Percentiles rank a stretch among this genome's conserved stretches.
phyloP scores from a whole-genome alignment of 2,329 filamentous ascomycete genomes.

The Aspergillus sp. region DNA sequence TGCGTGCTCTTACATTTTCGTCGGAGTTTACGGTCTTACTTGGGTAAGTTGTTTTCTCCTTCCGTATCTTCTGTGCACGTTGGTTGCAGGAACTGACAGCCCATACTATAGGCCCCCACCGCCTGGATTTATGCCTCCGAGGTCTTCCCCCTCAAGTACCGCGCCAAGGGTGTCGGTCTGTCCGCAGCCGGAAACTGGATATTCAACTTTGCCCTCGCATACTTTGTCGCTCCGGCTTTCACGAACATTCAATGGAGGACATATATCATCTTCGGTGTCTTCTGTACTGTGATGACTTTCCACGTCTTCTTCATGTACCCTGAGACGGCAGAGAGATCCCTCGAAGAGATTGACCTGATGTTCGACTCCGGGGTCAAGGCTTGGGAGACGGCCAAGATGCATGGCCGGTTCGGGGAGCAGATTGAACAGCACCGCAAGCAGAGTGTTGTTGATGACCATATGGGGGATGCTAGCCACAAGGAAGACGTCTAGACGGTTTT shows the following conservation, averaged over 20 bases:
- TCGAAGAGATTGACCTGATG: conserved; percentile 77
- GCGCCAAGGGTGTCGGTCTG: conserved; percentile 67
- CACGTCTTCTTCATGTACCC: conserved; percentile 71
- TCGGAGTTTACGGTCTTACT: conserved; percentile 40
- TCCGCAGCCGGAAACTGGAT: conserved; percentile 67
- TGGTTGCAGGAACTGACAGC: background rate
- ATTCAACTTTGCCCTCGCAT: conserved; percentile 60
- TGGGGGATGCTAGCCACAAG: conserved; percentile 15
- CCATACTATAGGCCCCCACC: conserved; percentile 53
- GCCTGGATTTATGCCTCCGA: conserved; percentile 65
- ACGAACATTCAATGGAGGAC: conserved; percentile 64
- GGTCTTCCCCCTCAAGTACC: conserved; percentile 67
- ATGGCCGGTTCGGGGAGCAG: conserved; percentile 32
- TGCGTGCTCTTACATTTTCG: conserved; percentile 64
- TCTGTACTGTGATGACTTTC: conserved; percentile 70
- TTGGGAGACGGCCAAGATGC: conserved; percentile 34
- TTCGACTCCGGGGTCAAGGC: conserved; percentile 53
- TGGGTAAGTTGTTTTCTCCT: conserved; percentile 38
- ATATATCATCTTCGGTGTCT: conserved; percentile 77
- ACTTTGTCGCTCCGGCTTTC: conserved; percentile 63
- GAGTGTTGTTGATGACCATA: conserved; percentile 23
- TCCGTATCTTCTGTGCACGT: background rate
- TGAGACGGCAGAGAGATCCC: conserved; percentile 70
- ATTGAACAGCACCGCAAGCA: conserved; percentile 28
- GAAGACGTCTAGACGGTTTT: conserved; percentile 19